Evolutionary conservation across 179 eudicot genomes (phyloP), one percentile per base, ranked within the genome.

Genomic region (Spergularia azorica): DNA sequence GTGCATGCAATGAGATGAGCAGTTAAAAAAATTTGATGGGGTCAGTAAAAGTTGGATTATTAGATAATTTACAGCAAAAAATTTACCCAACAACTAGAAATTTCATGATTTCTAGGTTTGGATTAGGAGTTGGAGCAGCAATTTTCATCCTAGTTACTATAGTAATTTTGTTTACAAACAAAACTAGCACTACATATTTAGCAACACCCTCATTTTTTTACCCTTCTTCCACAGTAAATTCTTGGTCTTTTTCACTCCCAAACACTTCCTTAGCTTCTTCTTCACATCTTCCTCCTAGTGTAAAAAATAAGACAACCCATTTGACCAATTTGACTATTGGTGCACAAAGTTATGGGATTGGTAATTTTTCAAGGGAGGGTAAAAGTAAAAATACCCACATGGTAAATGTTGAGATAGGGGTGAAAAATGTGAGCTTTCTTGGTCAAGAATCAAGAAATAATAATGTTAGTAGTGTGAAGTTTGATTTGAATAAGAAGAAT

Each of bases 101-200:
- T 78, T 78, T 77, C 5, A 73, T 81, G 32, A 62, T 77, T 73
- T 87, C 93, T 57, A 86, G 91, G 57, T 89, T 87, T 76, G 70
- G 89, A 9, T 77, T 91, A 50, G 85, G 87, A 17, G 41, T 90
- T 67, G 41, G 36, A 43, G 69, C 77, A 50, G 74, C 79, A 15
- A 87, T 85, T 26, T 77, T 92, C 50, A 73, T 88, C 16, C 65
- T 89, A n/a, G 17, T 89, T 17, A 77, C 73, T 63, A 71, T 83
- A 11, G 66, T 77, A 59, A 68, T 92, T 4, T 74, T 83, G n/a
- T 62, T 83, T 51, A 74, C 81, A 14, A 83, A 77, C 73, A 82
- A 58, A 65, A 63, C 77, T 76, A 83, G 48, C 5, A 15, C 65
- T 20, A 4, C 32, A 17, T 62, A 6, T 26, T 26, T 12, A 46